These are phyloP conservation scores for Trichomonascaceae sp. DNA, from an alignment of 1,139 yeast genomes.

Conservation along the genomic window DNA sequence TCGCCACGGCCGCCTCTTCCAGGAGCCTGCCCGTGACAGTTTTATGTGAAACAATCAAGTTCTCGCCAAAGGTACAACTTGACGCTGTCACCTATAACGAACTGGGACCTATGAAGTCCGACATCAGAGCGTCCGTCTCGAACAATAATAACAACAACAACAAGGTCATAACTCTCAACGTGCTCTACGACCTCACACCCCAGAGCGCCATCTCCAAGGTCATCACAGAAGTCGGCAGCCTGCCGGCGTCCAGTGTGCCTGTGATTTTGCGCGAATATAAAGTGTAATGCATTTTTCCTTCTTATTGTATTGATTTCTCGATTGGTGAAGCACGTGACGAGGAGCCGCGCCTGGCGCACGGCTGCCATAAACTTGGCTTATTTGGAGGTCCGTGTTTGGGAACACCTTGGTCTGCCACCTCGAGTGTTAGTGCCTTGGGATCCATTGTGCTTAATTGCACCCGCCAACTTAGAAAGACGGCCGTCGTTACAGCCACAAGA, in stretches of 20 bases:
- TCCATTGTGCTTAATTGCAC: too few species aligned
- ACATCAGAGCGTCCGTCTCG: slow-evolving; percentile 28
- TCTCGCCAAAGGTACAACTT: slow-evolving; percentile 87
- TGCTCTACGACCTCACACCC: slow-evolving; percentile 89
- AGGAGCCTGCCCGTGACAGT: slow-evolving; percentile 89
- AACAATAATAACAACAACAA: slow-evolving; percentile 52
- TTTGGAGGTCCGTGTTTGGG: too few species aligned
- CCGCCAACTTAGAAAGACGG: too few species aligned
- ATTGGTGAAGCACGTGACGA: too few species aligned
- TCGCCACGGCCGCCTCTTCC: slow-evolving; percentile 82
- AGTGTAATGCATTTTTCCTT: too few species aligned
- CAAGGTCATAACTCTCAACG: slow-evolving; percentile 61
- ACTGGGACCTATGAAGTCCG: slow-evolving; percentile 44
- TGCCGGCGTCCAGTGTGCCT: slow-evolving; percentile 96
- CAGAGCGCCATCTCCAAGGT: slow-evolving; percentile 89
- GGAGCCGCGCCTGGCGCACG: too few species aligned
- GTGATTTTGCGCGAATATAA: slow-evolving; percentile 90
- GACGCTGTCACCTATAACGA: slow-evolving; percentile 93
- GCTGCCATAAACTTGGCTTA: too few species aligned
- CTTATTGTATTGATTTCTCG: too few species aligned
- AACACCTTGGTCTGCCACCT: too few species aligned
- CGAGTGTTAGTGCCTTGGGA: too few species aligned
- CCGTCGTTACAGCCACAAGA: too few species aligned
- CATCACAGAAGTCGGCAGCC: slow-evolving; percentile 88
- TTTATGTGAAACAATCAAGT: slow-evolving; percentile 90